phyloP scores from a whole-genome alignment of 2,329 filamentous ascomycete genomes.

The Botryotinia convoluta region DNA sequence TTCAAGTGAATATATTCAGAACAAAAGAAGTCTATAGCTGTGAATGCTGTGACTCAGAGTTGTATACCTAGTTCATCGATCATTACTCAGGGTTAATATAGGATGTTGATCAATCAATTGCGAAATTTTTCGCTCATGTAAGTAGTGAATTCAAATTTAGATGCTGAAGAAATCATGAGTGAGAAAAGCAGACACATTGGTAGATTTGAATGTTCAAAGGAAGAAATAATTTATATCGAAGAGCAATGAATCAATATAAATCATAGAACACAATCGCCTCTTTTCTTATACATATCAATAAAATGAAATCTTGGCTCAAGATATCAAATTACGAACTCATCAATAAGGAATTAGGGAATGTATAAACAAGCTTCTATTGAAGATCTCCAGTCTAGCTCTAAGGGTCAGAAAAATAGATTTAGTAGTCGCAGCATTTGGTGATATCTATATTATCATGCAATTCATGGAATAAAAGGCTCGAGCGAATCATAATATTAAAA shows the following conservation, averaged over 20 bases:
- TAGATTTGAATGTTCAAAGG: background rate
- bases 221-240: fast-evolving
- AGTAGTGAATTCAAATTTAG: too few species aligned
- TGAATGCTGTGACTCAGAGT: background rate
- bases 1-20: background rate
- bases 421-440: background rate
- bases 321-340: background rate
- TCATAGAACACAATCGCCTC: background rate
- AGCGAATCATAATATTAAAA: background rate
- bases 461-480: fast-evolving
- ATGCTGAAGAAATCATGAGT: too few species aligned
- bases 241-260: background rate
- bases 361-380: too few species aligned
- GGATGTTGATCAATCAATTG: too few species aligned
- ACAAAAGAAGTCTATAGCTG: background rate
- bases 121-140: too few species aligned
- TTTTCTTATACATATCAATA: background rate
- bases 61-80: background rate
- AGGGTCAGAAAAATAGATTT: too few species aligned
- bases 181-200: too few species aligned
- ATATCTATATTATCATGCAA: fast-evolving
- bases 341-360: background rate
- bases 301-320: background rate
- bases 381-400: background rate
- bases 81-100: background rate